A percentile compares a stretch with the other conserved stretches of the same genome.
Evolutionary conservation across 2,329 filamentous ascomycete genomes (phyloP).

Genomic region (Colletotrichum cordylinicola): DNA sequence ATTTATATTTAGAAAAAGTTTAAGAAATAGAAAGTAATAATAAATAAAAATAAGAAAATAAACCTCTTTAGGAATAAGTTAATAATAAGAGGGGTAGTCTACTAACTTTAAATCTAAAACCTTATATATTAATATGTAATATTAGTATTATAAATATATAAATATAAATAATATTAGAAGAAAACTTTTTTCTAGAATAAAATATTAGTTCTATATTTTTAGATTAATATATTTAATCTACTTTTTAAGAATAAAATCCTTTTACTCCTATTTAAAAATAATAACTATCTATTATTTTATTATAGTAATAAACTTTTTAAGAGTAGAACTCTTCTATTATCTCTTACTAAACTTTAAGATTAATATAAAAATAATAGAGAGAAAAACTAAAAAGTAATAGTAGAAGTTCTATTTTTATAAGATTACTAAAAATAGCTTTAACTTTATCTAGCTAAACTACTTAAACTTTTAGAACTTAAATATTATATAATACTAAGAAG

Average conservation of each 20-base stretch:
- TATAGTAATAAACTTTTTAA: neutral
- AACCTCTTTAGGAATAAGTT: neutral
- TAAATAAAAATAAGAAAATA: neutral
- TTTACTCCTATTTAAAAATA: too few relatives aligned
- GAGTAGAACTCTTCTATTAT: too few relatives aligned
- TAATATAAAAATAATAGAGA: neutral
- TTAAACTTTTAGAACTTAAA: neutral
- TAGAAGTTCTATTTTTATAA: neutral
- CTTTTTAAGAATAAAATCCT: neutral
- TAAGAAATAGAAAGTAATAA: neutral
- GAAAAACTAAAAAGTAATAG: neutral
- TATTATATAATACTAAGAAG: neutral
- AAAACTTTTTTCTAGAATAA: neutral
- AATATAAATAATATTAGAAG: neutral
- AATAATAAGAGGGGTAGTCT: neutral
- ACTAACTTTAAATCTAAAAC: neutral
- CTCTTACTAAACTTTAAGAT: too few relatives aligned
- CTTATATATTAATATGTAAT: neutral
- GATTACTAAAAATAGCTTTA: neutral
- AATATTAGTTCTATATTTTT: too few relatives aligned
- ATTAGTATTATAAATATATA: neutral
- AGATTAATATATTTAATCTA: too few relatives aligned
- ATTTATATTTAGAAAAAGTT: neutral
- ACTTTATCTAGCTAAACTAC: neutral
- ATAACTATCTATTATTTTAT: too few relatives aligned